These are phyloP conservation scores for Rutstroemia sp. DNA, from an alignment of 2,329 filamentous ascomycete genomes.

Conservation along the genomic window DNA sequence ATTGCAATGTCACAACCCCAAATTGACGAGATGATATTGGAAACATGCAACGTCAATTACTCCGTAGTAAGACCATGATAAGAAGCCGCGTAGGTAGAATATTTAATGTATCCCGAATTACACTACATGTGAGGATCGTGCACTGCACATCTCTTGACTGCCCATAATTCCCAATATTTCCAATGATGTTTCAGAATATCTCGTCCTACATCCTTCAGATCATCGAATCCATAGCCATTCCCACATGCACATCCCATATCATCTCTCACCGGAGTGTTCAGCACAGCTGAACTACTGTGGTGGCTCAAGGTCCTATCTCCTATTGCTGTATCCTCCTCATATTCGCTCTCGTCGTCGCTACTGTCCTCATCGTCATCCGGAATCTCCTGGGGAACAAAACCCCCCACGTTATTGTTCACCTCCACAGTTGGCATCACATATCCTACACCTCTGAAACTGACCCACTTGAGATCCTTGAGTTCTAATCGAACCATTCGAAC, in stretches of 20 bases:
- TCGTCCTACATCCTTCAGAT: background rate
- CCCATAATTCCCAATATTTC: conserved; percentile 11
- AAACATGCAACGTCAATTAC: background rate
- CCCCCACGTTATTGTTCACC: background rate
- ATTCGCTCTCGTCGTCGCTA: background rate
- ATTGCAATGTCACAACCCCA: too few species aligned
- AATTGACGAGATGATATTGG: too few species aligned
- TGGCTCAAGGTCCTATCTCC: conserved; percentile 3
- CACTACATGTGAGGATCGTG: background rate
- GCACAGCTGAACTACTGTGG: conserved; percentile 6
- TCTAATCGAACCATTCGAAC: conserved; percentile 47
- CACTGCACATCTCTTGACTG: conserved; percentile 4
- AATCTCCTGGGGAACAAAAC: background rate
- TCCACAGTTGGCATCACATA: conserved; percentile 35
- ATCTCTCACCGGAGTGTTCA: background rate
- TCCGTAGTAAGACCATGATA: background rate
- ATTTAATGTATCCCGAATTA: background rate
- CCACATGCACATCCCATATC: conserved; percentile 6
- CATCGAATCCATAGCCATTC: background rate
- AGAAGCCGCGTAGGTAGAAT: too few species aligned
- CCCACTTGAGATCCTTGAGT: conserved; percentile 51
- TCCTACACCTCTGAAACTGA: conserved; percentile 54
- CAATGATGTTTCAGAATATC: conserved; percentile 4
- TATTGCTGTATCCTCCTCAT: conserved; percentile 3
- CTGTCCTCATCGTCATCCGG: background rate